phyloP scores from a whole-genome alignment of 1,139 yeast species.

The Zhuliangozyma blackwelliae region DNA sequence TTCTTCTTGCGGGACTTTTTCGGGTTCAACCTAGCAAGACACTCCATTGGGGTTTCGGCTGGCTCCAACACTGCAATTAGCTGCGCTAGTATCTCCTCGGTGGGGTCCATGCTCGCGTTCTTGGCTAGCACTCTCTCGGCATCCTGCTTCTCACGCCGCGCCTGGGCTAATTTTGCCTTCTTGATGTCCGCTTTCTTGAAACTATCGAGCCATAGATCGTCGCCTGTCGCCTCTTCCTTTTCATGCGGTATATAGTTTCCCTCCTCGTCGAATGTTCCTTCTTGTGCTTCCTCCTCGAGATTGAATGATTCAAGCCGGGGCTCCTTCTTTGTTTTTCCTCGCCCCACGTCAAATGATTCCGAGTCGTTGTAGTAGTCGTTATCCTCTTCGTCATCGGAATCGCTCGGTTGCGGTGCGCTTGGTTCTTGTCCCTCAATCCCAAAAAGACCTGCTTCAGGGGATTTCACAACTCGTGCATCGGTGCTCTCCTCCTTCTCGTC shows the following conservation, averaged over 20 bases:
- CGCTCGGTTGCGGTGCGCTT: no score
- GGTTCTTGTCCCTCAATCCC: no score
- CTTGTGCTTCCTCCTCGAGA: slow-evolving; percentile 51
- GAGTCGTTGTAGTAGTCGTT: slow-evolving; percentile 14
- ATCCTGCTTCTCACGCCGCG: slow-evolving; percentile 15
- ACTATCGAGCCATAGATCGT: slow-evolving; percentile 48
- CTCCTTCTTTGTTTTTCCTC: slow-evolving; percentile 4
- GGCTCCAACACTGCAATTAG: slow-evolving; percentile 48
- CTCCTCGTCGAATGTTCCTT: slow-evolving; percentile 58
- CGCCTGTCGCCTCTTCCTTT: slow-evolving; percentile 32
- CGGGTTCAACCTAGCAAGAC: slow-evolving; percentile 42
- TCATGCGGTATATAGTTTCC: slow-evolving; percentile 55
- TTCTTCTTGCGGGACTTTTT: slow-evolving; percentile 12
- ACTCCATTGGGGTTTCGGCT: slow-evolving; percentile 64
- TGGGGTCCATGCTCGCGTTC: slow-evolving; percentile 8
- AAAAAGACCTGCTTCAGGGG: neutral
- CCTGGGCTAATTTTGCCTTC: slow-evolving; percentile 43
- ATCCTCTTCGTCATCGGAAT: slow-evolving; percentile 5
- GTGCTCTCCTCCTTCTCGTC: slow-evolving; percentile 1
- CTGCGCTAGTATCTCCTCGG: slow-evolving; percentile 23
- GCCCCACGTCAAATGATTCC: slow-evolving; percentile 11
- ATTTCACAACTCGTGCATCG: neutral
- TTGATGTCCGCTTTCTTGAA: slow-evolving; percentile 43
- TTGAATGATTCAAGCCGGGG: slow-evolving; percentile 58
- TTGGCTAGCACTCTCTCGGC: slow-evolving; percentile 7